A percentile compares a stretch with the other conserved stretches of the same genome.
Conservation (phyloP, 164 flowering plant genomes). For the Buxus sempervirens region DNA sequence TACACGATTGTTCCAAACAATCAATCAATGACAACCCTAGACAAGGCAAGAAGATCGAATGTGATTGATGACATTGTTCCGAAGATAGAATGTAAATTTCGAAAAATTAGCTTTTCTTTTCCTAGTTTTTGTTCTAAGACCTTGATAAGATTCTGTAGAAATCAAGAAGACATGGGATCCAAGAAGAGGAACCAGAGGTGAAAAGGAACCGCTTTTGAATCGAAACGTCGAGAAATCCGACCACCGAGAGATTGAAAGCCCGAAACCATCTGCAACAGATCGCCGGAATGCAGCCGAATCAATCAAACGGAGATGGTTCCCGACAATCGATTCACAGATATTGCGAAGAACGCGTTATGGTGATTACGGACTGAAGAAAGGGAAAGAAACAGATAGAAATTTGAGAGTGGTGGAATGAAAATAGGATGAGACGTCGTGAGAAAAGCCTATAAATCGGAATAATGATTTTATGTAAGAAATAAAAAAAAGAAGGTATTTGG, state of each 20-base stretch:
- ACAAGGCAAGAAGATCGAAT: neutral
- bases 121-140: neutral
- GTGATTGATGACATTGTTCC: neutral
- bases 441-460: too few species aligned
- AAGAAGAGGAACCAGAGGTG: constrained; percentile 5
- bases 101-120: neutral
- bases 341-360: too few species aligned
- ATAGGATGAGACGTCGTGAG: too few species aligned
- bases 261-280: constrained; percentile 19
- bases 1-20: neutral
- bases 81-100: neutral
- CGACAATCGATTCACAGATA: constrained; percentile 6
- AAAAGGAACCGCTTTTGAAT: constrained; percentile 7
- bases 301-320: constrained; percentile 8
- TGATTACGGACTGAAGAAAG: too few species aligned
- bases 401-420: too few species aligned
- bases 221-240: constrained; percentile 14
- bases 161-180: neutral
- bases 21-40: constrained; percentile 7
- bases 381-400: too few species aligned
- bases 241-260: neutral
- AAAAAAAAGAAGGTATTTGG: too few species aligned
- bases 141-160: neutral
- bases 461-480: too few species aligned
- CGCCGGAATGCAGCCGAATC: constrained; percentile 10